Evolutionary conservation across 225 moss, liverwort and hornwort species (phyloP).

Genomic region (Antitrichia curtipendula): DNA sequence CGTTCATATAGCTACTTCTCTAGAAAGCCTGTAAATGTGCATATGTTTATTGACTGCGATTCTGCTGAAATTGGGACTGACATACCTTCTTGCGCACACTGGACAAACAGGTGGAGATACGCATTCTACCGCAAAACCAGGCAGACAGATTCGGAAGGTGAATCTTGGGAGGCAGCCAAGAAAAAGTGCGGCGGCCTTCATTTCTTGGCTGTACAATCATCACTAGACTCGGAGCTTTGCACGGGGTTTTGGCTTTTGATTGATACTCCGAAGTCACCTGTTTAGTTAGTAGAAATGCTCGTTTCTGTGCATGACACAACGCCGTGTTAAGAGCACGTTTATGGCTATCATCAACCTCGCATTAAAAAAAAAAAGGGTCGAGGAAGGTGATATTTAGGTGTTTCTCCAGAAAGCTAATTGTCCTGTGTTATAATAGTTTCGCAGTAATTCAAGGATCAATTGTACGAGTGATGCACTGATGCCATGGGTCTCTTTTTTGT

Average conservation of each 20-base stretch:
- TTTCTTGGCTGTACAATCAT: conserved; percentile 81
- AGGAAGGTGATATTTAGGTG: conserved; percentile 16
- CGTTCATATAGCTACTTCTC: neutral
- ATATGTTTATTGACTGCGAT: neutral
- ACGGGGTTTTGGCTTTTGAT: conserved; percentile 96
- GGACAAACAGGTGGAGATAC: conserved; percentile 62
- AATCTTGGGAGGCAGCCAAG: conserved; percentile 92
- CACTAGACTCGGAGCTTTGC: conserved; percentile 83
- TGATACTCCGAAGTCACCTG: conserved; percentile 64
- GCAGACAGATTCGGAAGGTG: conserved; percentile 77
- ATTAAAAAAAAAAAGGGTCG: neutral
- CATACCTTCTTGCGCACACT: neutral
- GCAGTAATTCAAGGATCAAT: neutral
- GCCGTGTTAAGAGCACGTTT: neutral
- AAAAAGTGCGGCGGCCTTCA: conserved; percentile 64
- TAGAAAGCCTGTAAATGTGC: neutral
- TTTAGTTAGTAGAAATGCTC: conserved; percentile 9
- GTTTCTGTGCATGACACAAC: neutral
- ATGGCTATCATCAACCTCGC: conserved; percentile 14
- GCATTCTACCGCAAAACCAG: conserved; percentile 76
- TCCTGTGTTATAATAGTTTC: conserved; percentile 5
- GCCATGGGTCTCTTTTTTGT: neutral
- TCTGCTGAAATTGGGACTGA: neutral
- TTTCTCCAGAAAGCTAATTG: neutral
- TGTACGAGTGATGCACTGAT: neutral